These are phyloP conservation scores for Biscutella laevigata DNA, from an alignment of 441 rosid species.

Conservation along the genomic window DNA sequence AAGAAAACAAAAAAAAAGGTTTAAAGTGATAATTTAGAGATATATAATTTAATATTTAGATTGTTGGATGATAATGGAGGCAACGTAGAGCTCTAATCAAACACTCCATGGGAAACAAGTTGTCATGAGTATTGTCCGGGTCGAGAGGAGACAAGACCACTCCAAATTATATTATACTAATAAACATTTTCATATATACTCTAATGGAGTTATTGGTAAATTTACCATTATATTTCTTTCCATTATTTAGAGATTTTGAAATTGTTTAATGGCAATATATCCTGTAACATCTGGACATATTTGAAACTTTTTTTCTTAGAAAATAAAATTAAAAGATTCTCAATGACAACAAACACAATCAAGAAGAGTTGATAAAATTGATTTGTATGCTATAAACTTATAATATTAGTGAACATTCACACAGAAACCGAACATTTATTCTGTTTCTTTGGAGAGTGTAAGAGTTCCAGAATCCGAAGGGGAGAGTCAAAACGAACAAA, in stretches of 20 bases:
- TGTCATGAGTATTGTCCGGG: constrained; percentile 18
- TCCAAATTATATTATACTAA: not conserved
- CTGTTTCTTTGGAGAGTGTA: constrained; percentile 15
- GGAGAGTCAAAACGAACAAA: constrained; percentile 3
- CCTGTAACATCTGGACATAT: too few species aligned
- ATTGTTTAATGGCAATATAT: too few species aligned
- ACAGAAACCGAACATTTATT: constrained; percentile 14
- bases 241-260: not conserved
- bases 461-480: not conserved
- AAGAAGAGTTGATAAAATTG: not conserved
- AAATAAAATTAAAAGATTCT: not conserved
- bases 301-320: too few species aligned
- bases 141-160: constrained; percentile 16
- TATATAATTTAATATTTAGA: constrained; percentile 10
- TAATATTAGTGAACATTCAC: constrained; percentile 8
- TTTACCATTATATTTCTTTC: not conserved
- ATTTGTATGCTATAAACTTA: constrained; percentile 4
- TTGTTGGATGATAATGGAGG: constrained; percentile 26
- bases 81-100: constrained; percentile 23
- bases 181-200: not conserved
- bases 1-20: not conserved
- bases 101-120: constrained; percentile 19
- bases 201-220: not conserved
- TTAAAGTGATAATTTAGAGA: constrained; percentile 18
- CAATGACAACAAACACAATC: not conserved